phyloP scores from a whole-genome alignment of 2,329 filamentous ascomycete species.

The Colletotrichum eremochloae region DNA sequence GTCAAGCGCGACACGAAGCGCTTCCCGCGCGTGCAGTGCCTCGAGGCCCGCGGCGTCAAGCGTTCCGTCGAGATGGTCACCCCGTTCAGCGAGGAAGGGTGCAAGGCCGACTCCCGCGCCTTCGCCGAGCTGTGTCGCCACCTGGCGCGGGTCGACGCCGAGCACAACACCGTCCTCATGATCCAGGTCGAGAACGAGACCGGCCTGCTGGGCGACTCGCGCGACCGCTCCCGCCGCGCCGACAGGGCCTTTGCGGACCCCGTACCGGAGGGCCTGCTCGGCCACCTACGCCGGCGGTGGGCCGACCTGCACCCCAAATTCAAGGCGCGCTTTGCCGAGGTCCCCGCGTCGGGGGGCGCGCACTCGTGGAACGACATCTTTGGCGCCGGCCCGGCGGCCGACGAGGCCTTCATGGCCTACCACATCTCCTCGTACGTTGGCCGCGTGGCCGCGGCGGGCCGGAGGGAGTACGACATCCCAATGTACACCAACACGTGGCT shows the following conservation, averaged over 20 bases:
- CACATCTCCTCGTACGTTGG: constrained; percentile 52
- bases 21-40: constrained; percentile 51
- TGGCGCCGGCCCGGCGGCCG: constrained; percentile 46
- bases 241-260: constrained; percentile 56
- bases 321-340: constrained; percentile 46
- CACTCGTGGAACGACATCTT: constrained; percentile 53
- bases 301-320: constrained; percentile 49
- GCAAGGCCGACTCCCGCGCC: constrained; percentile 50
- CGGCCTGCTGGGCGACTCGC: constrained; percentile 64
- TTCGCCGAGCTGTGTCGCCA: constrained; percentile 51
- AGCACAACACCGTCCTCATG: constrained; percentile 66
- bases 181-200: constrained; percentile 70
- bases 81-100: constrained; percentile 48
- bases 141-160: constrained; percentile 57
- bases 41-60: constrained; percentile 50
- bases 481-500: constrained; percentile 55
- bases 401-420: constrained; percentile 56
- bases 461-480: constrained; percentile 50
- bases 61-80: constrained; percentile 52
- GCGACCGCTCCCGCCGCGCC: constrained; percentile 59
- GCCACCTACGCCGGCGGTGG: constrained; percentile 43
- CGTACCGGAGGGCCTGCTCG: constrained; percentile 48
- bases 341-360: constrained; percentile 45
- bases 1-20: constrained; percentile 53
- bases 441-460: constrained; percentile 53